These are phyloP conservation scores for Aspergillus diversus DNA, from an alignment of 495 filamentous ascomycete species.

Conservation along the genomic window DNA sequence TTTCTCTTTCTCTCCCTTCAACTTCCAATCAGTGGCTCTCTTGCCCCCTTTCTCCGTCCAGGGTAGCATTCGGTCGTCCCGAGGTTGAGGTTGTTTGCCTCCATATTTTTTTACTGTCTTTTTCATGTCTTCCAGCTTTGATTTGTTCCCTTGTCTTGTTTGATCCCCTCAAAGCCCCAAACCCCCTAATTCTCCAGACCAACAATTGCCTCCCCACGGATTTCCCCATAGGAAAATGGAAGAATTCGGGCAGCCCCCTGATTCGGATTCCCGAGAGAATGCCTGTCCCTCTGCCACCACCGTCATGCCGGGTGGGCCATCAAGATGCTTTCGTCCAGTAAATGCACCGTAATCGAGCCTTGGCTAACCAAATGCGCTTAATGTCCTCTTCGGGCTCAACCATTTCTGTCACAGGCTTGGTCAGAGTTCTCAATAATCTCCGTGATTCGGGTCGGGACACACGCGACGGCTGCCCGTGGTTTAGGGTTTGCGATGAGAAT, in stretches of 20 bases:
- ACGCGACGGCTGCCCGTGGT: background rate
- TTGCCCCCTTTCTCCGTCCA: conserved; percentile 3
- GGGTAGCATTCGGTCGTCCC: conserved; percentile 19
- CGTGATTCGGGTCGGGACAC: background rate
- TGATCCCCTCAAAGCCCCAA: background rate
- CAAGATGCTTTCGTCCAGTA: conserved; percentile 5
- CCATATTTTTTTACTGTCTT: background rate
- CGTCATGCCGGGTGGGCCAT: background rate
- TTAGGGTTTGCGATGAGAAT: background rate
- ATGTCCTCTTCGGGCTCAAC: background rate
- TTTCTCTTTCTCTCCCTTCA: background rate
- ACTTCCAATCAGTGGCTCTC: conserved; percentile 6
- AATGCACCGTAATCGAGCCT: background rate
- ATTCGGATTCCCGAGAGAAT: background rate
- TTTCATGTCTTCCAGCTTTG: background rate
- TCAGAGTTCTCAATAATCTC: background rate
- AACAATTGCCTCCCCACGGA: conserved; percentile 3
- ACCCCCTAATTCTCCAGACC: conserved; percentile 8
- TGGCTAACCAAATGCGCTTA: background rate
- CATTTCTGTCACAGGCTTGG: background rate
- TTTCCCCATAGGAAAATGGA: background rate
- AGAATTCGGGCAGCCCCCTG: background rate
- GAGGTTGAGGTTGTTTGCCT: background rate
- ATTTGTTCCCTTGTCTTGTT: background rate
- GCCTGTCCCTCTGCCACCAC: background rate